A percentile compares a stretch with the other conserved stretches of the same genome.
Evolutionary conservation across 139 green algal genomes (phyloP).

Genomic region (Pleodorina starrii): DNA sequence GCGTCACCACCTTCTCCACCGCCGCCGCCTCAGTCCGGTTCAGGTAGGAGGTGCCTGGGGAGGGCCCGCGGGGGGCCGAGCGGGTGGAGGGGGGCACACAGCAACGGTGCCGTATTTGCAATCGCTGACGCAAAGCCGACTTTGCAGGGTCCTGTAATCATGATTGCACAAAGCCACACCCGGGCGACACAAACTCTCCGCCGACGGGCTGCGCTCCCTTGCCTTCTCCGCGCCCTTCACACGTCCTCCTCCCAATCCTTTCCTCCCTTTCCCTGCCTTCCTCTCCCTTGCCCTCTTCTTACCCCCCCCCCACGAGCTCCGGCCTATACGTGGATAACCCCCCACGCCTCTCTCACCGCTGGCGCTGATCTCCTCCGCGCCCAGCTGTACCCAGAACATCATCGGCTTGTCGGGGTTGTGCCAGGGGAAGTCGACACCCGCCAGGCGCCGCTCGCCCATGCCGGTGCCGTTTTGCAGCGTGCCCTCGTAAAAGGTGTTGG

Average conservation of each 20-base stretch:
- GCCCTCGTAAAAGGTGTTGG: conserved; percentile 98
- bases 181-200: no score
- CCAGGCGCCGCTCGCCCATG: conserved; percentile 57
- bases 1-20: conserved; percentile 95
- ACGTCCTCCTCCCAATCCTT: no score
- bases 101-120: no score
- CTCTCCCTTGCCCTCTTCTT: neutral
- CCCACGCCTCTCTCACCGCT: conserved; percentile 62
- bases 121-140: no score
- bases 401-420: conserved; percentile 86
- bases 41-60: conserved; percentile 93
- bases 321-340: no score
- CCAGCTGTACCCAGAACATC: conserved; percentile 97
- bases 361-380: conserved; percentile 78
- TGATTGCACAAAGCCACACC: no score
- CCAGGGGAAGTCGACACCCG: conserved; percentile 70
- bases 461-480: conserved; percentile 91
- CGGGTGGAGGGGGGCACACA: no score
- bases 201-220: no score
- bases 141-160: no score
- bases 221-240: no score
- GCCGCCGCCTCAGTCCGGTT: conserved; percentile 94
- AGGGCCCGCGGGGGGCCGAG: neutral
- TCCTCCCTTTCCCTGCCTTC: neutral
- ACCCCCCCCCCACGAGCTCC: no score